Base-by-base conservation (phyloP, 2,329 filamentous ascomycete species). In the Stemphylium beticola region DNA sequence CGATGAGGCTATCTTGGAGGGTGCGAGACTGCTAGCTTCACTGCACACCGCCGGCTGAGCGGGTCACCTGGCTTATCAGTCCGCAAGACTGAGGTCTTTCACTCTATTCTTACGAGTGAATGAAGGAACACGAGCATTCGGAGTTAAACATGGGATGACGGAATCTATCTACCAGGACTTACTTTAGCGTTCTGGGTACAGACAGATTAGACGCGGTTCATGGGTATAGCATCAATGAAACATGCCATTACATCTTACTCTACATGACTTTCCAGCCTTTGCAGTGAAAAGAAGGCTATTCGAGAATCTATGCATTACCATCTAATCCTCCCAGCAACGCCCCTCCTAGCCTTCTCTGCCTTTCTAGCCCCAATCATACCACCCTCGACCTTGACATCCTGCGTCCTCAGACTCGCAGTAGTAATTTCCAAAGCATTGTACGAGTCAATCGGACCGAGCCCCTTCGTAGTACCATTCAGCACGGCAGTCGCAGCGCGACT, bases 361-460 rank as follows among this genome's bases (percentile, higher is more conserved):
- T 29, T 55, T 10, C 45, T 45, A 14, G 43, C 12, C 7, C 61
- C 62, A 44, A 67, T 64, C 40, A 58, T 58, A 0, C 64, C 65
- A 18, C 49, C 42, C 17, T 39, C 53, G n/a, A 58, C 63, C 20
- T 47, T 52, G 4, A 52, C 8, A 4, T 55, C 65, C 32, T 62
- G 63, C n/a, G 58, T 46, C 40, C 58, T 55, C 44, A 65, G 22
- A 10, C 60, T 61, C 26, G 66, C 66, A 49, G 54, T 53, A 5
- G 61, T 54, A 7, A 61, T 49, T 50, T 68, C 66, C 4, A 68
- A 47, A 18, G 49, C 47, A 14, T 59, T 60, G 15, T 62, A 62
- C 11, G 60, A 49, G 4, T 55, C 53, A 41, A 67, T 67, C 33
- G 55, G 53, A 0, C 55, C 58, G 18, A 55, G 17, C 0, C 38